phyloP scores from a whole-genome alignment of 345 rosid genomes.

The Brassica cretica region DNA sequence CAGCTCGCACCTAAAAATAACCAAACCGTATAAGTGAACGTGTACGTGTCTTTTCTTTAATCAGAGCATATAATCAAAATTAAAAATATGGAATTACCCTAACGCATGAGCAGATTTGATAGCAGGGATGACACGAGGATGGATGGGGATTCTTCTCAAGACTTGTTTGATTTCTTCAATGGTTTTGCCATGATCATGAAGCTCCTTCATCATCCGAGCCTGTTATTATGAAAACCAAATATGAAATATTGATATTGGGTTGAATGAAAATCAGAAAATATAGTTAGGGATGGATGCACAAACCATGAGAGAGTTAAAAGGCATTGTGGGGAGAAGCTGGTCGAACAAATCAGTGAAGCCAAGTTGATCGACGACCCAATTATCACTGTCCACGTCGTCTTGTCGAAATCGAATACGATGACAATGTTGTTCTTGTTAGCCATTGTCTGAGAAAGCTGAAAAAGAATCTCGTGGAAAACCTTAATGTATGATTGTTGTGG shows the following conservation, averaged over 20 bases:
- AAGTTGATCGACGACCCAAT: conserved; percentile 68
- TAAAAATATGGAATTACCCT: conserved; percentile 47
- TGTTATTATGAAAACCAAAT: conserved; percentile 26
- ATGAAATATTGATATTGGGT: not conserved
- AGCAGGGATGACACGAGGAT: conserved; percentile 66
- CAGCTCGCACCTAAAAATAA: conserved; percentile 63
- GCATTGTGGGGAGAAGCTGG: conserved; percentile 73
- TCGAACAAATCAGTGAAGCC: conserved; percentile 66
- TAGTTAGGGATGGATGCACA: conserved; percentile 2
- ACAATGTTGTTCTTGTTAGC: conserved; percentile 36
- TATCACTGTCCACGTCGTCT: conserved; percentile 76
- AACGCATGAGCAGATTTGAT: conserved; percentile 73
- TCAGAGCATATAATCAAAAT: not conserved
- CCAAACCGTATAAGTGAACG: not conserved
- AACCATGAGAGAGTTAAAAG: conserved; percentile 86
- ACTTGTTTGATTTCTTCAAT: conserved; percentile 63
- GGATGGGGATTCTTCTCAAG: conserved; percentile 54
- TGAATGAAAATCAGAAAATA: not conserved
- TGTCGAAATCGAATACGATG: conserved; percentile 69
- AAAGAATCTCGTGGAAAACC: not conserved
- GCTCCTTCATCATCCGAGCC: conserved; percentile 79
- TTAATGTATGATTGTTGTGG: conserved; percentile 6
- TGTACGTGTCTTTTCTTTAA: not conserved
- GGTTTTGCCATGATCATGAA: conserved; percentile 58
- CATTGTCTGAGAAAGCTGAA: not conserved